phyloP scores from a whole-genome alignment of 106 monocot species.

The Platanthera zijinensis region DNA sequence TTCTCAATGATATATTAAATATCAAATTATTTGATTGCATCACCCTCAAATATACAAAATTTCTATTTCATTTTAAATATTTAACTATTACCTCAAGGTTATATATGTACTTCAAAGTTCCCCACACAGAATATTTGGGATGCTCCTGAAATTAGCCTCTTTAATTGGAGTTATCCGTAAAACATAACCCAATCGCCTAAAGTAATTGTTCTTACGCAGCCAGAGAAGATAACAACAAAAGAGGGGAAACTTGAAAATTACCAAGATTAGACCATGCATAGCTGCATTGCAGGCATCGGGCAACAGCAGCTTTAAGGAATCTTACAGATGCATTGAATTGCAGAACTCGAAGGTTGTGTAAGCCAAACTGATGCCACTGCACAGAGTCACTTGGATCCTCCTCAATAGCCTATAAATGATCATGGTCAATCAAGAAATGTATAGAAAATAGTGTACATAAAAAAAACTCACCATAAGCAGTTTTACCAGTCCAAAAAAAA shows the following conservation, averaged over 20 bases:
- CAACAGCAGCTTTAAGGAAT: slow-evolving; percentile 74
- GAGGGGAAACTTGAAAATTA: slow-evolving; percentile 19
- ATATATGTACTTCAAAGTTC: neutral
- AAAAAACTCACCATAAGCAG: neutral
- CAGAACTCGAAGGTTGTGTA: slow-evolving; percentile 70
- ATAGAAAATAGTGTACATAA: neutral
- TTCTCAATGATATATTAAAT: too few relatives aligned
- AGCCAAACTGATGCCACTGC: slow-evolving; percentile 98
- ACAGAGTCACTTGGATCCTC: slow-evolving; percentile 85
- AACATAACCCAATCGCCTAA: neutral
- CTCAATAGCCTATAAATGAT: slow-evolving; percentile 52
- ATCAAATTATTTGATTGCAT: too few relatives aligned
- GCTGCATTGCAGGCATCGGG: slow-evolving; percentile 55
- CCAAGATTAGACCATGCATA: slow-evolving; percentile 98
- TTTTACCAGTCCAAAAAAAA: neutral
- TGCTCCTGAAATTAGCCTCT: neutral
- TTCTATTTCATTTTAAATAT: too few relatives aligned
- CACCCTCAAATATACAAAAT: too few relatives aligned
- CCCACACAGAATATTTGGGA: neutral
- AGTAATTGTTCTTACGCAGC: neutral
- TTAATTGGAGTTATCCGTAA: neutral
- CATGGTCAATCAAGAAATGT: neutral
- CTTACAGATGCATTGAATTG: slow-evolving; percentile 63
- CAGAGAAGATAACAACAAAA: neutral
- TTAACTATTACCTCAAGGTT: neutral